Base-by-base conservation (phyloP, 208 protist genomes). In the Blechomonas ayalai region DNA sequence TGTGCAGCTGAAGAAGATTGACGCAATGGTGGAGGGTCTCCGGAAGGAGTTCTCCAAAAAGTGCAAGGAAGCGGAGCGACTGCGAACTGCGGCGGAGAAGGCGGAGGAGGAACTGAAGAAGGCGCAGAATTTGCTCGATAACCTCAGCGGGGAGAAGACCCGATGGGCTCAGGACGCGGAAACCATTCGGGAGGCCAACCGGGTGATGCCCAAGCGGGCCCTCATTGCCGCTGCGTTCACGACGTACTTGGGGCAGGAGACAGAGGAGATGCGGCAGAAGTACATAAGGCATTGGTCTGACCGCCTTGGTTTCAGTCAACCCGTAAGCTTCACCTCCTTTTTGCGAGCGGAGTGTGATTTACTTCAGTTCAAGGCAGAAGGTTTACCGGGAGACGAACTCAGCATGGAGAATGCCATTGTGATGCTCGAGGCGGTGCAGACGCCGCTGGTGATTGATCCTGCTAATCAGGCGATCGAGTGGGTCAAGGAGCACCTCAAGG, bases 371-470 rank as follows among this genome's bases (percentile, higher is more conserved):
- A 98, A 97, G 73, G 64, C 72, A 7, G 81, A 98, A 53, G 96
- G 96, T 15, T 70, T 99, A 10, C 92, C 92, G 4, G 67, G 75
- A 12, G 97, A 98, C 59, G 76, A 85, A 43, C 81, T 99, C 4
- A 96, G 85, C 18, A 58, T 92, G 32, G 95, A 99, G 67, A 99
- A 99, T 63, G 96, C 95, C 18, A 79, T 98, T 37, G 81, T 96
- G 18, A 95, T 98, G 55, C 59, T 95, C 15, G 70, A 96, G 48
- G 62, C 74, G 33, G 47, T 72, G 18, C 71, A 85, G 67, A 89
- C 82, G 32, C 95, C 95, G 43, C 77, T 98, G 36, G 69, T 98
- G 20, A 92, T 99, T 39, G 97, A 99, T 73, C 97, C 97, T 15
- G 85, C 94, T 0, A 88, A 87, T 48, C 77, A 94, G 53, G 94